Percentiles rank a stretch among this genome's conserved stretches.
Evolutionary conservation across 306 rosid genomes (phyloP).

Genomic region (Erythrophleum fordii): DNA sequence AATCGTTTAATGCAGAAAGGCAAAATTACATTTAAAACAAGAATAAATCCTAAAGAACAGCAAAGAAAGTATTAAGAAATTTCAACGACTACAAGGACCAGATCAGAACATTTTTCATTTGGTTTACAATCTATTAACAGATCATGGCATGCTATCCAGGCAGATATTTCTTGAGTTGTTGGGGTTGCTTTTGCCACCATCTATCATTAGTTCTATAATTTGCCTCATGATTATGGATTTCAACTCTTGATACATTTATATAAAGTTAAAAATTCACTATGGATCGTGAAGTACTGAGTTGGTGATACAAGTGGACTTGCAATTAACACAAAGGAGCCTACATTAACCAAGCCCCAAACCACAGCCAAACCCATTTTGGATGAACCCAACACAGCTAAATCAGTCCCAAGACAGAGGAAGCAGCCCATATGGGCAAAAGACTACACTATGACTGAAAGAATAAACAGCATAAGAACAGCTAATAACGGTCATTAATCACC

Average conservation of each 20-base stretch:
- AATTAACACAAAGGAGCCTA: too few relatives aligned
- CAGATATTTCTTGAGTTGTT: background rate
- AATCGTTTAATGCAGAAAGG: too few relatives aligned
- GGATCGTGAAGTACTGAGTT: background rate
- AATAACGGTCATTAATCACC: too few relatives aligned
- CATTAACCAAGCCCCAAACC: too few relatives aligned
- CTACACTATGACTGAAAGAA: too few relatives aligned
- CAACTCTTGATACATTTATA: background rate
- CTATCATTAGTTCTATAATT: background rate
- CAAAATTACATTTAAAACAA: too few relatives aligned
- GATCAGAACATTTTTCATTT: background rate
- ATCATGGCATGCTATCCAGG: background rate
- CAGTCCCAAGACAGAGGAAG: too few relatives aligned
- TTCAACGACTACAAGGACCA: constrained; percentile 9
- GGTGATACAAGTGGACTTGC: too few relatives aligned
- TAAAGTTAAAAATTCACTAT: background rate
- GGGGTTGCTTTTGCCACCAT: background rate
- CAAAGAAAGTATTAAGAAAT: background rate
- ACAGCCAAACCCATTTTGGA: too few relatives aligned
- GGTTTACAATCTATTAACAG: background rate
- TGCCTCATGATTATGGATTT: background rate
- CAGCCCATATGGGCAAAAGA: too few relatives aligned
- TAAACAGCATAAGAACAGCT: too few relatives aligned
- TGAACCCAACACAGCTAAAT: too few relatives aligned
- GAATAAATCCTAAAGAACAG: background rate